Evolutionary conservation across 805 yeast species (phyloP).

Genomic region (Metschnikowia rubicola): DNA sequence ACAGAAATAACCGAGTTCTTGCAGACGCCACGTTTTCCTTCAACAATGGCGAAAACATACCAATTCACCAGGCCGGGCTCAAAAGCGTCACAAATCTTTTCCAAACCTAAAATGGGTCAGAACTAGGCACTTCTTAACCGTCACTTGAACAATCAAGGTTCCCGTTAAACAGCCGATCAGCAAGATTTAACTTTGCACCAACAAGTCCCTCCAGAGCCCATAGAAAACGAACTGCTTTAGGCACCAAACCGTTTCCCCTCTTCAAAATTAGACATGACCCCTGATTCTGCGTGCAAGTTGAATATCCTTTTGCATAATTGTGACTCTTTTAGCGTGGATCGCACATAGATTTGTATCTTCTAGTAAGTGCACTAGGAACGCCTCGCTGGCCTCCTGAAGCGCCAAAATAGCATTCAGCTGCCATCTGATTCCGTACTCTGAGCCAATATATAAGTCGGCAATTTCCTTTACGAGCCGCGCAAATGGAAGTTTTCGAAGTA

Average conservation of each 20-base stretch:
- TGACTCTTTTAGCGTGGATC: conserved; percentile 76
- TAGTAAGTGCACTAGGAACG: conserved; percentile 64
- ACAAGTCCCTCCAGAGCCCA: not conserved
- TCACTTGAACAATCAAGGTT: too few relatives aligned
- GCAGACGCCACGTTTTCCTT: too few relatives aligned
- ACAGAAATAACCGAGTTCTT: too few relatives aligned
- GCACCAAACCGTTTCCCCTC: not conserved
- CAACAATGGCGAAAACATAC: too few relatives aligned
- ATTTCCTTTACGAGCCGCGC: conserved; percentile 74
- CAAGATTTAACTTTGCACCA: too few relatives aligned
- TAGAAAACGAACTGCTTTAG: not conserved
- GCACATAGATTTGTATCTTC: conserved; percentile 80
- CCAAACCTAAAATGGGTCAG: too few relatives aligned
- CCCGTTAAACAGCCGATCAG: too few relatives aligned
- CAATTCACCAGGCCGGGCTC: too few relatives aligned
- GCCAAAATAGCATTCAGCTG: conserved; percentile 76
- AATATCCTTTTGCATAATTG: conserved; percentile 80
- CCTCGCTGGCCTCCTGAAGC: conserved; percentile 78
- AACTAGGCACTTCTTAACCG: too few relatives aligned
- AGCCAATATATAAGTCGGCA: conserved; percentile 55
- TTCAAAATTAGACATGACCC: conserved; percentile 38
- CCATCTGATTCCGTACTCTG: conserved; percentile 64
- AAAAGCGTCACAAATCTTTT: too few relatives aligned
- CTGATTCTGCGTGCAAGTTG: conserved; percentile 76
- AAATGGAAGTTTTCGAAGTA: conserved; percentile 71